Base-by-base conservation (phyloP, 768 basidiomycete genomes). In the Boletus rufocinnamomeus region DNA sequence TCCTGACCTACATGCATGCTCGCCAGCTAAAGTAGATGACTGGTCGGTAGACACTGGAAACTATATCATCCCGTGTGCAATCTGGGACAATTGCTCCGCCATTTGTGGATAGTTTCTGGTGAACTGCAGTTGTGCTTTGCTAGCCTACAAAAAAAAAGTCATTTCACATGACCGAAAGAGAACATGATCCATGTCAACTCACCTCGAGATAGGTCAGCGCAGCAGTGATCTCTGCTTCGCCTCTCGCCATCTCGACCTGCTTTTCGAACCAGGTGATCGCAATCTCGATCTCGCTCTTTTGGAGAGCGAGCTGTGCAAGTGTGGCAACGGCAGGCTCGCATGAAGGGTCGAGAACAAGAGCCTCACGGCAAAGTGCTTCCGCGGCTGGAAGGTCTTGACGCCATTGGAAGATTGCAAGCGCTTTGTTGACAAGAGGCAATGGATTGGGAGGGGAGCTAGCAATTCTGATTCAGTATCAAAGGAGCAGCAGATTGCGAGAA, bases 291-390 rank as follows among this genome's bases (percentile, higher is more conserved):
- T 91, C 90, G 69, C 88, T 86, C 75, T 95, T 93, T 74, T 98
- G 96, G 61, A 98, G 74, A 59, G 84, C 85, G 23, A 99, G 81
- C 73, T 99, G 97, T 4, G 96, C 96, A 30, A 98, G 84, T 1
- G 95, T 98, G 19, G 94, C 93, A 6, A 98, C 88, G 0, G 96
- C 97, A 13, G 96, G 93, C 70, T 99, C 97, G 74, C 96, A 98
- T 63, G 95, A 94, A 13, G 91, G 80, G 73, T 99, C 97, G 55
- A 95, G 84, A 50, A 80, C 77, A 23, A 99, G 80, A 1, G 97
- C 97, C 72, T 98, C 91, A 56, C 86, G 79, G 70, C 94, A 95
- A 70, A 93, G 89, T 21, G 78, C 76, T 73, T 96, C 95, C 2
- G 94, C 95, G 1, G 82, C 84, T 8, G 77, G 80, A 57, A 93